Base-by-base conservation (phyloP, 2,329 filamentous ascomycete genomes). In the Pseudohalonectria lignicola region DNA sequence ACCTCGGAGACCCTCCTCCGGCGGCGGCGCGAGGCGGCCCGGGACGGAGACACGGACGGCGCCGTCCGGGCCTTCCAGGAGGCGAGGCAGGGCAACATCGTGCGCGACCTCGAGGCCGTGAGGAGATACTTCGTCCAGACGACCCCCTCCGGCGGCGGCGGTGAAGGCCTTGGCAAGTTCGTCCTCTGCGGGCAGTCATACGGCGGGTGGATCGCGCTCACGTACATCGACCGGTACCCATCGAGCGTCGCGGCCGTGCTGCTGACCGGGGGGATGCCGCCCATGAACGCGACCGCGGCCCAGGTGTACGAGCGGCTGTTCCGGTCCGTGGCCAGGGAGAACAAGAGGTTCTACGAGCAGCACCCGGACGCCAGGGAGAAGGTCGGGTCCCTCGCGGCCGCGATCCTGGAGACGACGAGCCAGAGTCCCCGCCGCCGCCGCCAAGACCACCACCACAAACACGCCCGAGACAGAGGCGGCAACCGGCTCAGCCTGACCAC, bases 91-190 rank as follows among this genome's bases (percentile, higher is more conserved):
- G 82, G 86, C 51, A 81, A 68, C 47, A 86, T 86, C 41, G 80
- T 86, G 6, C 69, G 69, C 34, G 82, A 87, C 47, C 81, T 79
- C 41, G 82, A 87, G 51, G 79, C 80, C 3, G 68, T 87, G 12
- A 67, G 82, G 2, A 64, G 73, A 43, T 69, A 64, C 8, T 57
- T 86, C n/a, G 11, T 23, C 28, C 15, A 7, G 10, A 15, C 15
- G 11, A 29, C 21, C 9, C 13, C 12, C 18, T 16, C 3, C 12
- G 12, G 23, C 18, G 26, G 30, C 19, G 29, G 21, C 5, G 12
- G 7, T 8, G 8, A 7, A 26, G 23, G 23, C 7, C 8, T 7
- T 26, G 23, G 12, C 23, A 15, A 16, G 29, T 31, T 31, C 15
- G 29, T 38, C 20, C 63, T 83, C 21, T 69, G 84, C 45, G 82